Percentiles rank a stretch among this genome's conserved stretches.
These are phyloP conservation scores for Pyricularia grisea DNA, from an alignment of 2,329 filamentous ascomycete species.

Conservation along the genomic window DNA sequence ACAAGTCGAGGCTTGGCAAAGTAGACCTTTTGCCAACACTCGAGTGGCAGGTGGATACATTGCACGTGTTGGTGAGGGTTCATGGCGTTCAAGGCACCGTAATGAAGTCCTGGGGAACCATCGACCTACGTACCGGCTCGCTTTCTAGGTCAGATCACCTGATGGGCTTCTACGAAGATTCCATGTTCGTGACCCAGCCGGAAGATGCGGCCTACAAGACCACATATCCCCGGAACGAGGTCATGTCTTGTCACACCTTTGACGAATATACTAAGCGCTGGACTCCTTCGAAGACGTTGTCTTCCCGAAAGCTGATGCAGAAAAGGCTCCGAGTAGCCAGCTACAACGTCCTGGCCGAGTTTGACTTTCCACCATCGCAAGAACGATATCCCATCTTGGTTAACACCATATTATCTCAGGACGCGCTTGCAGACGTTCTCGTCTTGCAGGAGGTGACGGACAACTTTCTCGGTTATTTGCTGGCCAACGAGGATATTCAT, in stretches of 20 bases:
- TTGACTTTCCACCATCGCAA: conserved; percentile 32
- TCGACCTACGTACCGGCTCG: conserved; percentile 23
- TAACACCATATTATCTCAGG: conserved; percentile 30
- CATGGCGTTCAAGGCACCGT: conserved; percentile 21
- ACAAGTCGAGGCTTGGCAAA: conserved; percentile 43
- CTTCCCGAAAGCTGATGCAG: neutral
- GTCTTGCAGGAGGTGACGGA: conserved; percentile 58
- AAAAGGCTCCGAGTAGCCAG: conserved; percentile 28
- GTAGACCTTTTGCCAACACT: conserved; percentile 35
- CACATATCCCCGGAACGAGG: neutral
- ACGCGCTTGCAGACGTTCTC: conserved; percentile 35
- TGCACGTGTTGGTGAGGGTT: conserved; percentile 46
- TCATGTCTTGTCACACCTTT: conserved; percentile 7
- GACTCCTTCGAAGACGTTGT: conserved; percentile 3
- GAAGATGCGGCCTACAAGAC: neutral
- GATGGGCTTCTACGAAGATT: conserved; percentile 12
- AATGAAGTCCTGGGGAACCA: conserved; percentile 49
- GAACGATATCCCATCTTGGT: conserved; percentile 32
- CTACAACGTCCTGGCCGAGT: conserved; percentile 45
- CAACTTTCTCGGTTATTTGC: conserved; percentile 47
- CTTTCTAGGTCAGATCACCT: conserved; percentile 15
- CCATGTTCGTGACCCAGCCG: neutral
- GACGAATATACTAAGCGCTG: conserved; percentile 13
- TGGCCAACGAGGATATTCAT: conserved; percentile 34
- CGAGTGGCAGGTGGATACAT: conserved; percentile 35